A percentile compares a stretch with the other conserved stretches of the same genome.
Evolutionary conservation across 495 filamentous ascomycete species (phyloP).

Genomic region (Copromyces sp.): DNA sequence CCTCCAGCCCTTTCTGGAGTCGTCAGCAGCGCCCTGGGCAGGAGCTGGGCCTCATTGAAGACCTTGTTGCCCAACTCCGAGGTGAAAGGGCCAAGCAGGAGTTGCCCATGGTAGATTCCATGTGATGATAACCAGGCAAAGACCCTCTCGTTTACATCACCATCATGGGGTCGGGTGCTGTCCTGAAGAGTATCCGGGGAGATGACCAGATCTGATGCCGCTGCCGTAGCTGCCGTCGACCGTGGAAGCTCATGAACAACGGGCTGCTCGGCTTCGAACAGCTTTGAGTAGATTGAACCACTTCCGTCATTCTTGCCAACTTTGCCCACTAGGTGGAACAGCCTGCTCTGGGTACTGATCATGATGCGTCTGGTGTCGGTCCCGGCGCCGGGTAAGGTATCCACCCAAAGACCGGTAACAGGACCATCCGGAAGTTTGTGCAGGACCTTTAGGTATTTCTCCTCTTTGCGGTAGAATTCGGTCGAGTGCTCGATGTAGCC

Average conservation of each 20-base stretch:
- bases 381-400: slow-evolving; percentile 48
- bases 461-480: slow-evolving; percentile 90
- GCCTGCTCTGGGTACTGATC: slow-evolving; percentile 59
- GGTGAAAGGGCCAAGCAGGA: slow-evolving; percentile 42
- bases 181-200: slow-evolving; percentile 64
- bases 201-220: slow-evolving; percentile 55
- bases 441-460: slow-evolving; percentile 75
- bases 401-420: slow-evolving; percentile 74
- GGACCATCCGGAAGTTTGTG: slow-evolving; percentile 69
- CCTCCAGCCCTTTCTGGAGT: slow-evolving; percentile 48
- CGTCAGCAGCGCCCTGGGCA: slow-evolving; percentile 61
- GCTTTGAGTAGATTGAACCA: slow-evolving; percentile 67
- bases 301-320: slow-evolving; percentile 71
- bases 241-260: slow-evolving; percentile 55
- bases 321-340: slow-evolving; percentile 72
- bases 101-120: slow-evolving; percentile 77
- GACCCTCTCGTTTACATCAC: slow-evolving; percentile 46
- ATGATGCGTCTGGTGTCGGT: slow-evolving; percentile 65
- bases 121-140: slow-evolving; percentile 88
- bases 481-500: slow-evolving; percentile 87
- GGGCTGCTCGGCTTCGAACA: slow-evolving; percentile 82
- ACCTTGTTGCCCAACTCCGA: slow-evolving; percentile 54
- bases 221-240: slow-evolving; percentile 41
- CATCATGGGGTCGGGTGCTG: slow-evolving; percentile 22
- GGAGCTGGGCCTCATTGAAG: slow-evolving; percentile 60